Evolutionary conservation across 2,329 filamentous ascomycete genomes (phyloP).

Genomic region (Beauveria caledonica): DNA sequence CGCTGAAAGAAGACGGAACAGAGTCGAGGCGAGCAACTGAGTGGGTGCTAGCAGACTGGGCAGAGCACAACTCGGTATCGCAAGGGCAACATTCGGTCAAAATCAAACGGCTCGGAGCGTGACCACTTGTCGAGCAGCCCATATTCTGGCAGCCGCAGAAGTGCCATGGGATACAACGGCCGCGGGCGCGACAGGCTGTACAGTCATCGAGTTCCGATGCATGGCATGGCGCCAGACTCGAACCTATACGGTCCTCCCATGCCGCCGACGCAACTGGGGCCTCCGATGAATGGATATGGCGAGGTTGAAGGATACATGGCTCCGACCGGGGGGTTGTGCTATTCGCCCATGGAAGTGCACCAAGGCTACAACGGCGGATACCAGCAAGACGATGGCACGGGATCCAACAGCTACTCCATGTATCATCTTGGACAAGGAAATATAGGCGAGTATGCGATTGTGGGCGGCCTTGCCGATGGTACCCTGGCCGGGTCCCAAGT

Average conservation of each 20-base stretch:
- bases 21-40: conserved; percentile 52
- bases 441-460: background rate
- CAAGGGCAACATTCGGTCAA: conserved; percentile 20
- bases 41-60: conserved; percentile 70
- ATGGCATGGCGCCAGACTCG: background rate
- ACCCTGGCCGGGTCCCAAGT: background rate
- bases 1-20: conserved; percentile 29
- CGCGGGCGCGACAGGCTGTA: background rate
- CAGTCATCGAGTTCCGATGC: background rate
- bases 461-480: background rate
- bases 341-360: background rate
- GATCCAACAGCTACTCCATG: background rate
- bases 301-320: conserved; percentile 3
- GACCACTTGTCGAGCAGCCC: background rate
- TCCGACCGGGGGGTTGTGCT: background rate
- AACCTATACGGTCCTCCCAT: background rate
- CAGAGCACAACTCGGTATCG: conserved; percentile 79
- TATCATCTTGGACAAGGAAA: background rate
- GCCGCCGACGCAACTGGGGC: background rate
- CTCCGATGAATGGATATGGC: too few relatives aligned
- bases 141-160: background rate
- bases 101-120: background rate
- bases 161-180: background rate
- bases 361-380: background rate
- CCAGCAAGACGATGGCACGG: background rate